These are phyloP conservation scores for Aspergillus pseudotamarii DNA, from an alignment of 2,329 filamentous ascomycete genomes.

Conservation along the genomic window DNA sequence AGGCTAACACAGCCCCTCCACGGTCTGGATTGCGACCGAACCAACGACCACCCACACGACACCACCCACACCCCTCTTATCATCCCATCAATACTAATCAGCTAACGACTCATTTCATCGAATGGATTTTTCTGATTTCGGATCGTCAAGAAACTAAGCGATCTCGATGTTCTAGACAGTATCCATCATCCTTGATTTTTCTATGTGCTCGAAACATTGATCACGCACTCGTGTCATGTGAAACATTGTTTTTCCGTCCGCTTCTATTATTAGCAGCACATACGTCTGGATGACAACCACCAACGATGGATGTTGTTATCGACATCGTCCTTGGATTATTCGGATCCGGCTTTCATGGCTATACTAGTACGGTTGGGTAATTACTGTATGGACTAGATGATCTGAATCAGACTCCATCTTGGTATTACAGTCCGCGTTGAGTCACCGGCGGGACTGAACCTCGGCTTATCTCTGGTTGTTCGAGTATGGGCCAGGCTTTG, in stretches of 20 bases:
- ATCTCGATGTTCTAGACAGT: background rate
- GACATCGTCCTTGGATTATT: background rate
- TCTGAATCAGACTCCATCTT: background rate
- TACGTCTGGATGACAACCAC: background rate
- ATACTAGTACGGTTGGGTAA: background rate
- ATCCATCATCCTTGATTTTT: background rate
- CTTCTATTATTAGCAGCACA: background rate
- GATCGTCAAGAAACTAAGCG: background rate
- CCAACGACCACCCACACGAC: background rate
- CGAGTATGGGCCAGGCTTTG: background rate
- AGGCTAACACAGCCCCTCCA: background rate
- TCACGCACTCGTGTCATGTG: constrained; percentile 1
- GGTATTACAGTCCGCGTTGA: background rate
- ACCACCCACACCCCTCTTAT: background rate
- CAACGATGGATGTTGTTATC: background rate
- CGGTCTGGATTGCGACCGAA: constrained; percentile 1
- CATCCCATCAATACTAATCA: background rate
- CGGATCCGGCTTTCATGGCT: background rate
- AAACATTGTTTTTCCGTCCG: background rate
- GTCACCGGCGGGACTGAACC: background rate
- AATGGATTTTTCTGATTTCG: background rate
- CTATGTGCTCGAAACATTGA: background rate
- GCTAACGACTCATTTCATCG: background rate
- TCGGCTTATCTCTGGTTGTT: background rate
- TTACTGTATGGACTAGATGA: background rate